A percentile compares a stretch with the other conserved stretches of the same genome.
Evolutionary conservation across 1,284 basidiomycete genomes (phyloP).

Genomic region (Cryptococcus floricola): DNA sequence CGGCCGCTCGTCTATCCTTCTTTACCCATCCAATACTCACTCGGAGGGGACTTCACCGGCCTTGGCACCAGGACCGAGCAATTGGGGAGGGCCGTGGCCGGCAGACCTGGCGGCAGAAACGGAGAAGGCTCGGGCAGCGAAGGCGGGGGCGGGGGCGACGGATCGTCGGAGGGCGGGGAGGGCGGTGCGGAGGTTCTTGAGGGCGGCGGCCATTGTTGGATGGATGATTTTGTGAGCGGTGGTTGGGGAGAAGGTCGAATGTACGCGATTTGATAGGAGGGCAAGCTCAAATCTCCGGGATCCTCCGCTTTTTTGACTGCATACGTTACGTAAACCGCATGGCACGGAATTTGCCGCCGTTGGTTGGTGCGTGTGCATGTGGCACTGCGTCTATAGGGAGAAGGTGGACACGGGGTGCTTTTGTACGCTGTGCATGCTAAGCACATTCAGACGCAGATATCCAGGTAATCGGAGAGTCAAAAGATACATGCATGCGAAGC

Average conservation of each 20-base stretch:
- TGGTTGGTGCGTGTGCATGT: no score
- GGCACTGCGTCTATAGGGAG: no score
- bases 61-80: conserved; percentile 42
- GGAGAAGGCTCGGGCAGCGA: conserved; percentile 37
- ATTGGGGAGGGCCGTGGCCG: conserved; percentile 33
- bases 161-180: conserved; percentile 17
- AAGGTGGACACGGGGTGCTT: no score
- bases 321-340: no score
- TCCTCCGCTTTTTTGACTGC: not conserved
- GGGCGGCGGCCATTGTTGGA: conserved; percentile 33
- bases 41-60: conserved; percentile 47
- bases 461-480: no score
- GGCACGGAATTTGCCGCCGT: no score
- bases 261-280: not conserved
- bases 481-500: no score
- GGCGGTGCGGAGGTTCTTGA: conserved; percentile 37
- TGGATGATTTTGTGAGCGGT: conserved; percentile 6
- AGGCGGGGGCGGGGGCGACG: conserved; percentile 19
- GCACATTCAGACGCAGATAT: no score
- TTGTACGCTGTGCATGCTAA: no score
- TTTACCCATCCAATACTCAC: conserved; percentile 24
- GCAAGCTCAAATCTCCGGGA: not conserved
- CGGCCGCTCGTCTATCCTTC: not conserved
- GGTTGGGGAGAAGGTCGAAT: conserved; percentile 6
- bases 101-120: conserved; percentile 31